Percentiles rank a stretch among this genome's conserved stretches.
phyloP scores from a whole-genome alignment of 2,329 filamentous ascomycete genomes.

The Bipolaris victoriae region DNA sequence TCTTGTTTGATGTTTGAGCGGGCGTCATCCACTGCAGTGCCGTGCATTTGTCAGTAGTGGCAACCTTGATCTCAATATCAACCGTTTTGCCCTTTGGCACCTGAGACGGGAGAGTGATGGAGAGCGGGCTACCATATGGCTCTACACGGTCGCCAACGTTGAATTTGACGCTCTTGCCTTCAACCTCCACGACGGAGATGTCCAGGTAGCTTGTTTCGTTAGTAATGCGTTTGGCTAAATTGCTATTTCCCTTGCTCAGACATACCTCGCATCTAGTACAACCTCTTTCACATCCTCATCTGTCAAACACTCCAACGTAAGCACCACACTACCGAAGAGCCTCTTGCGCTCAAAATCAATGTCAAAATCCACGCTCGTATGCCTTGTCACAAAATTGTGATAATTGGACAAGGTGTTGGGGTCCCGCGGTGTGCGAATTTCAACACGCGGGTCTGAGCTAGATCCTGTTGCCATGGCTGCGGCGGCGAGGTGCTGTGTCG shows the following conservation, averaged over 20 bases:
- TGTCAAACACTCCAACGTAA: constrained; percentile 78
- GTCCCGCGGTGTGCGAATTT: constrained; percentile 66
- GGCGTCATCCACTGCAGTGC: constrained; percentile 95
- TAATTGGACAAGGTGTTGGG: constrained; percentile 94
- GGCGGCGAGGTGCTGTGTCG: constrained; percentile 34
- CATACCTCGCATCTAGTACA: constrained; percentile 77
- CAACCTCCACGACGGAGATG: constrained; percentile 72
- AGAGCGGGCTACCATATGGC: constrained; percentile 76
- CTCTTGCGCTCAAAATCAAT: constrained; percentile 83
- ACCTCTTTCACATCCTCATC: constrained; percentile 76
- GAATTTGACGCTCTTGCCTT: constrained; percentile 71
- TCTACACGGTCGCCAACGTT: constrained; percentile 71
- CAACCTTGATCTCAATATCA: constrained; percentile 59
- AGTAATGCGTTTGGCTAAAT: not conserved
- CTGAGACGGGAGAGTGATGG: constrained; percentile 60
- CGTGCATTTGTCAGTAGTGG: constrained; percentile 87
- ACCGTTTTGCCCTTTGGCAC: constrained; percentile 56
- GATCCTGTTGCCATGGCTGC: constrained; percentile 47
- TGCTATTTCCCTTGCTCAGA: not conserved
- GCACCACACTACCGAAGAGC: constrained; percentile 75
- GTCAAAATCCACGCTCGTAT: constrained; percentile 80
- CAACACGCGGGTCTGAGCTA: constrained; percentile 45
- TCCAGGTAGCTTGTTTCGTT: constrained; percentile 65
- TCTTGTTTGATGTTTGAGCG: constrained; percentile 92
- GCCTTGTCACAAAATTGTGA: constrained; percentile 80